Evolutionary conservation across 768 basidiomycete species (phyloP).

Genomic region (Mycena leptocephala): DNA sequence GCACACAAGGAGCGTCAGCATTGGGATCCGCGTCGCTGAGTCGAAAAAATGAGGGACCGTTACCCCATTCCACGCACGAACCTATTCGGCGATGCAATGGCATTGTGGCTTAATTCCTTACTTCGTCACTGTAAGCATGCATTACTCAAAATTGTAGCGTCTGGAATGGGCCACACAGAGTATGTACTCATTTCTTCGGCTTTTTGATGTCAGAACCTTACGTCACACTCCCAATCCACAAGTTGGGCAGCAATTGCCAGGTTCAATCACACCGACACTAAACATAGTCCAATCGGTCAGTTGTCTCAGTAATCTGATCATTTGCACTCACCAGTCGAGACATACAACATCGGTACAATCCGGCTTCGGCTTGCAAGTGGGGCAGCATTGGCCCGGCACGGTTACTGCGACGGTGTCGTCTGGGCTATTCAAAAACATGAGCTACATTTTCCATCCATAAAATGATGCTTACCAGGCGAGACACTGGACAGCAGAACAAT

Average conservation of each 20-base stretch:
- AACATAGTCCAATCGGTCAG: constrained; percentile 12
- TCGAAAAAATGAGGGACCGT: too few species aligned
- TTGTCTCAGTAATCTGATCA: constrained; percentile 8
- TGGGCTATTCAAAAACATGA: constrained; percentile 19
- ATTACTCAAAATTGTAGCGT: too few species aligned
- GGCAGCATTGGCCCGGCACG: constrained; percentile 18
- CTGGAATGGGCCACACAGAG: too few species aligned
- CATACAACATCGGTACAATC: constrained; percentile 6
- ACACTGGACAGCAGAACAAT: constrained; percentile 22
- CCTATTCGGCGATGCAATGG: too few species aligned
- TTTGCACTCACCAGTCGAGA: constrained; percentile 20
- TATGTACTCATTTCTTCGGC: too few species aligned
- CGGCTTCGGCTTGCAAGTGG: constrained; percentile 23
- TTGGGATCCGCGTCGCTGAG: too few species aligned
- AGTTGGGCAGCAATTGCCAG: constrained; percentile 23
- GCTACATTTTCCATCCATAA: constrained; percentile 11
- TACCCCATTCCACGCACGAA: too few species aligned
- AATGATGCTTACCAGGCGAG: constrained; percentile 23
- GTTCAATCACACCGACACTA: constrained; percentile 14
- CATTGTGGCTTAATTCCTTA: too few species aligned
- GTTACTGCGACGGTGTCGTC: constrained; percentile 7
- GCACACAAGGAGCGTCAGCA: too few species aligned
- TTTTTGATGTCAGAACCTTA: too few species aligned
- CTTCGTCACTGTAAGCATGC: too few species aligned
- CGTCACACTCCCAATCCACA: constrained; percentile 17